Evolutionary conservation across 495 filamentous ascomycete genomes (phyloP), one percentile per base, ranked within the genome.

Genomic region (Lophiostoma macrostomum): DNA sequence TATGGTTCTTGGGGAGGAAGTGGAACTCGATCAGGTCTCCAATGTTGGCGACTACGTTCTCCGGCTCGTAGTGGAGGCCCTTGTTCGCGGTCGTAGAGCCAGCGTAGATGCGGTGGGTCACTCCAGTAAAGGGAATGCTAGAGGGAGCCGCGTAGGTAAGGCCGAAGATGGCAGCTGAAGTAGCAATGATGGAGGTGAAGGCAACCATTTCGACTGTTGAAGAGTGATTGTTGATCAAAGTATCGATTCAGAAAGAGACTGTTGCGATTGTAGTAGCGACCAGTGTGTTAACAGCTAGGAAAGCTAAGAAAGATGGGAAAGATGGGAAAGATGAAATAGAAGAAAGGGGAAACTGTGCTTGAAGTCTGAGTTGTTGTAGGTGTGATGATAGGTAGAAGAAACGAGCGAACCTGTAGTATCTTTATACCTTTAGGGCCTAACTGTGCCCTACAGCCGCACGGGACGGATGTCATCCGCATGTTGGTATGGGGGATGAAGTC

Each of bases 1-100:
- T 46, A 56, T 64, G 61, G 56, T 64, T 64, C 30, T 51, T 56
- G 43, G 61, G 56, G 19, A 56, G 40, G 61, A 53, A 64, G 56
- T 64, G 61, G 50, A 56, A 24, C 40, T 64, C 61, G 34, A 64
- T 45, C 10, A 52, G 16, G 45, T 59, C 61, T 18, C 61, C 61
- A 41, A 53, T 56, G 7, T 56, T 42, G 47, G 61, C 61, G 22
- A 60, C 61, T 24, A 64, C 39, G 51, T 60, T 60, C 12, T 64
- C 35, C 10, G 61, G 61, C 41, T 59, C 56, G 46, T 52, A 64
- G 46, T 49, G 56, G 5, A 64, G 61, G 38, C 53, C 55, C 3
- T n/a, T 19, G 58, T 61, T 61, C 4, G 22, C 55, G 41, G 28
- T 30, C 1, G 38, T 58, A 35, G 39, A 42, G 34, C 61, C 61